These are phyloP conservation scores for Neocucurbitaria cava DNA, from an alignment of 2,329 filamentous ascomycete genomes.

Conservation along the genomic window DNA sequence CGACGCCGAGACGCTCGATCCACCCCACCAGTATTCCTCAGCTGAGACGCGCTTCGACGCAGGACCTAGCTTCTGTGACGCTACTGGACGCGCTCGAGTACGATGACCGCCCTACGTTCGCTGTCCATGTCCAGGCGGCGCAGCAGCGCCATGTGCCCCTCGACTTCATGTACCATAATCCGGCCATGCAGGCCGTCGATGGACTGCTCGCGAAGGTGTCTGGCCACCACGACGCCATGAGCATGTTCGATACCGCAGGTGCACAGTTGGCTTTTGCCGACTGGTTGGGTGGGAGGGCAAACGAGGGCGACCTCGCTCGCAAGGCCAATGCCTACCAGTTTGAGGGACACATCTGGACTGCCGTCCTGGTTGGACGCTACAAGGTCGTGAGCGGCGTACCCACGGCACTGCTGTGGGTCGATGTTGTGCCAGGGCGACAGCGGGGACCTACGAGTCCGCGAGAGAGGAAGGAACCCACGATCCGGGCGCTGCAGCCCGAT, in stretches of 20 bases:
- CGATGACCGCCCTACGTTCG: slow-evolving; percentile 36
- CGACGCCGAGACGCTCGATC: not conserved
- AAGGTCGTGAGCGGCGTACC: slow-evolving; percentile 40
- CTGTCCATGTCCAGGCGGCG: slow-evolving; percentile 17
- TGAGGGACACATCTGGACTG: slow-evolving; percentile 38
- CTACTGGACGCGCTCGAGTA: slow-evolving; percentile 31
- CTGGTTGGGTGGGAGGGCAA: slow-evolving; percentile 29
- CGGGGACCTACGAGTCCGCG: not conserved
- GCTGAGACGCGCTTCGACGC: slow-evolving; percentile 7
- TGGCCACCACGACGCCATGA: slow-evolving; percentile 17
- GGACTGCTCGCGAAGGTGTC: slow-evolving; percentile 26
- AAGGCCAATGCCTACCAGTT: slow-evolving; percentile 29
- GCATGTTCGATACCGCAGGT: slow-evolving; percentile 21
- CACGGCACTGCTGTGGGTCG: slow-evolving; percentile 14
- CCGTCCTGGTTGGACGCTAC: slow-evolving; percentile 26
- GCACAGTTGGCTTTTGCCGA: slow-evolving; percentile 32
- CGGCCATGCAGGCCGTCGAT: slow-evolving; percentile 22
- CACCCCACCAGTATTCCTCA: not conserved
- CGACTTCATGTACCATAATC: slow-evolving; percentile 34
- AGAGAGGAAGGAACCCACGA: slow-evolving; percentile 51
- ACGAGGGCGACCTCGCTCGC: slow-evolving; percentile 13
- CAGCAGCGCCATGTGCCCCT: slow-evolving; percentile 14
- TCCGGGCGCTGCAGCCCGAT: slow-evolving; percentile 46
- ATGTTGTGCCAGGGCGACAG: slow-evolving; percentile 8
- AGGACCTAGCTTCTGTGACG: slow-evolving; percentile 14